Percentiles rank a stretch among this genome's conserved stretches.
Evolutionary conservation across 768 basidiomycete genomes (phyloP).

Genomic region (Glaciozyma antarctica): DNA sequence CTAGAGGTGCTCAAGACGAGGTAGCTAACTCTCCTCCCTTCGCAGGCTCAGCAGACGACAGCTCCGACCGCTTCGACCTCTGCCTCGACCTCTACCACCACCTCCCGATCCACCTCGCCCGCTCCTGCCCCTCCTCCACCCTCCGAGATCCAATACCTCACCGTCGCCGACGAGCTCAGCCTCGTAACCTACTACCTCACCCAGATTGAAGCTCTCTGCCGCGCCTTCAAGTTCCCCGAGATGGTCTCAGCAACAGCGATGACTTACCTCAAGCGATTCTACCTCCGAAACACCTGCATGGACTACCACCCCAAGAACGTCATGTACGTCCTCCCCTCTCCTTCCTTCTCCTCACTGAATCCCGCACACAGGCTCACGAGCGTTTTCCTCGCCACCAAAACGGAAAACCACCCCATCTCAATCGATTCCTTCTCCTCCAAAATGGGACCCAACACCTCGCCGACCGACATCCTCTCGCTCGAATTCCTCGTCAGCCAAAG

Average conservation of each 20-base stretch:
- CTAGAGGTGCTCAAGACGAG: background rate
- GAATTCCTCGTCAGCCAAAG: conserved; percentile 95
- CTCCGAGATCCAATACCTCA: conserved; percentile 60
- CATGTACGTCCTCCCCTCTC: conserved; percentile 53
- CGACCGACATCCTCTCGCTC: conserved; percentile 78
- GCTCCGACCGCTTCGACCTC: conserved; percentile 59
- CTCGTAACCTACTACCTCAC: conserved; percentile 81
- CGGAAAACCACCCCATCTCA: conserved; percentile 86
- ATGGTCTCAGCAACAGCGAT: conserved; percentile 88
- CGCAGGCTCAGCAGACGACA: conserved; percentile 11
- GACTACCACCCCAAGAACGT: conserved; percentile 99
- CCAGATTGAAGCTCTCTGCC: conserved; percentile 73
- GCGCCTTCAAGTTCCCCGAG: conserved; percentile 73
- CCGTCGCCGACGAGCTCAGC: conserved; percentile 69
- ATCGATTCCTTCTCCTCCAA: conserved; percentile 72
- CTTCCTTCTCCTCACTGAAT: background rate
- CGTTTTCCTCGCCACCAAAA: conserved; percentile 90
- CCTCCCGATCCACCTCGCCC: background rate
- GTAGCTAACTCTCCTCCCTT: background rate
- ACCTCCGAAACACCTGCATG: conserved; percentile 95
- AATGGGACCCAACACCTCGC: conserved; percentile 57
- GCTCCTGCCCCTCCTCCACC: conserved; percentile 9
- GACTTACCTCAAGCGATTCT: conserved; percentile 89
- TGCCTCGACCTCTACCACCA: background rate
- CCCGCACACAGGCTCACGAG: conserved; percentile 68